A percentile compares a stretch with the other conserved stretches of the same genome.
Conservation (phyloP, 768 basidiomycete genomes). For the Tylopilus sp. region DNA sequence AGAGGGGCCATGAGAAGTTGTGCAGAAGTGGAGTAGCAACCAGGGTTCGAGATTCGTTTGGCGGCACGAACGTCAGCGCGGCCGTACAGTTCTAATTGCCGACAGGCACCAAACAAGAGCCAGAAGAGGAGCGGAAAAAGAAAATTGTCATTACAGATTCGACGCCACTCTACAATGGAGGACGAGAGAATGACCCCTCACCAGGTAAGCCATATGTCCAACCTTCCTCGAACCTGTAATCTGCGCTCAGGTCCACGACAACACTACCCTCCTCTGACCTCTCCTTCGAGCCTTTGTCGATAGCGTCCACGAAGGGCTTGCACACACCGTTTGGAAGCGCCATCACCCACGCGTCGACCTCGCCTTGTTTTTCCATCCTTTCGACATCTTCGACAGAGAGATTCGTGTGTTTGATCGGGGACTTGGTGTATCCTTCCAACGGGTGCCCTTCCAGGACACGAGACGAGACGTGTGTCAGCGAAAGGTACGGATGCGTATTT, state of each 20-base stretch:
- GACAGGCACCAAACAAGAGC: neutral
- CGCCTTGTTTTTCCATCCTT: slow-evolving; percentile 82
- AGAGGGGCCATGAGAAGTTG: slow-evolving; percentile 93
- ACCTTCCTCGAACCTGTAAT: slow-evolving; percentile 89
- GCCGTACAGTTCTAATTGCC: slow-evolving; percentile 74
- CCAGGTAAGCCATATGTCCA: slow-evolving; percentile 99
- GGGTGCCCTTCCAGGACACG: slow-evolving; percentile 85
- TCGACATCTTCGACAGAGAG: slow-evolving; percentile 76
- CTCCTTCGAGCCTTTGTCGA: slow-evolving; percentile 70
- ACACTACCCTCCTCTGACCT: slow-evolving; percentile 56
- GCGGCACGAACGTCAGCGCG: slow-evolving; percentile 64
- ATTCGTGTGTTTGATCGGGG: slow-evolving; percentile 71
- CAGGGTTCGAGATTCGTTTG: slow-evolving; percentile 93
- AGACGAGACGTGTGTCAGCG: slow-evolving; percentile 94
- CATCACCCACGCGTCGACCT: slow-evolving; percentile 98
- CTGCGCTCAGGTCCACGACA: slow-evolving; percentile 89
- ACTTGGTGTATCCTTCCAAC: slow-evolving; percentile 79
- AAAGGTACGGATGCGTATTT: slow-evolving; percentile 81
- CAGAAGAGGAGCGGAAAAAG: slow-evolving; percentile 29
- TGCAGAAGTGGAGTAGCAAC: slow-evolving; percentile 92
- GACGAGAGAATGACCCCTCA: slow-evolving; percentile 52
- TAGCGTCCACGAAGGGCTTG: slow-evolving; percentile 94
- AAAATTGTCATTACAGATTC: slow-evolving; percentile 35
- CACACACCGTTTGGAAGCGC: slow-evolving; percentile 97
- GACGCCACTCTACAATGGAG: slow-evolving; percentile 29